A percentile compares a stretch with the other conserved stretches of the same genome.
Evolutionary conservation across 306 rosid species (phyloP).

Genomic region (Quercus robur): DNA sequence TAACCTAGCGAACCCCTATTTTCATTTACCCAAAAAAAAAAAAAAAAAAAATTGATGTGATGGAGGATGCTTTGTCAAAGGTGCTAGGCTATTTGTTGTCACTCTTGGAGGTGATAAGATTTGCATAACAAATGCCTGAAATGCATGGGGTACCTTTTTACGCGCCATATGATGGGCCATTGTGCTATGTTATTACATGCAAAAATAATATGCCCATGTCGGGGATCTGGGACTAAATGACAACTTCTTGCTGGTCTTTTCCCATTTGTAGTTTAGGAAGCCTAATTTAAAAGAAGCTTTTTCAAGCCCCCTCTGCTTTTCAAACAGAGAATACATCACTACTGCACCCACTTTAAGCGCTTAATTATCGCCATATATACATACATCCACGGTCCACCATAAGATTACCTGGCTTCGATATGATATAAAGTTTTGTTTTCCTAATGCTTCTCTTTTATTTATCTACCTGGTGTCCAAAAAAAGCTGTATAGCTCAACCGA

Average conservation of each 20-base stretch:
- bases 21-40: no score
- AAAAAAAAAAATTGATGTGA: slow-evolving; percentile 1
- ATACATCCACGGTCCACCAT: not conserved
- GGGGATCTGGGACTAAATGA: slow-evolving; percentile 57
- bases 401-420: not conserved
- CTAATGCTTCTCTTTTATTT: not conserved
- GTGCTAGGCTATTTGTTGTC: slow-evolving; percentile 33
- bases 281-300: slow-evolving; percentile 28
- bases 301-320: slow-evolving; percentile 17
- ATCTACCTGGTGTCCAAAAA: no score
- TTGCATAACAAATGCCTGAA: slow-evolving; percentile 37
- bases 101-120: slow-evolving; percentile 31
- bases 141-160: slow-evolving; percentile 41
- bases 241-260: slow-evolving; percentile 34
- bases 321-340: not conserved
- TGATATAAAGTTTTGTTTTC: not conserved
- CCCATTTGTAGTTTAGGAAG: slow-evolving; percentile 29
- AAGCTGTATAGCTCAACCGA: no score
- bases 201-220: slow-evolving; percentile 50
- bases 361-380: not conserved
- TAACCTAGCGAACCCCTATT: no score
- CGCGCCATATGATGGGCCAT: slow-evolving; percentile 20
- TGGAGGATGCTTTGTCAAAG: slow-evolving; percentile 12
- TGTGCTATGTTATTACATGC: slow-evolving; percentile 29
- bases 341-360: not conserved